Conservation (phyloP, 768 basidiomycete species). For the Pisolithus orientalis region DNA sequence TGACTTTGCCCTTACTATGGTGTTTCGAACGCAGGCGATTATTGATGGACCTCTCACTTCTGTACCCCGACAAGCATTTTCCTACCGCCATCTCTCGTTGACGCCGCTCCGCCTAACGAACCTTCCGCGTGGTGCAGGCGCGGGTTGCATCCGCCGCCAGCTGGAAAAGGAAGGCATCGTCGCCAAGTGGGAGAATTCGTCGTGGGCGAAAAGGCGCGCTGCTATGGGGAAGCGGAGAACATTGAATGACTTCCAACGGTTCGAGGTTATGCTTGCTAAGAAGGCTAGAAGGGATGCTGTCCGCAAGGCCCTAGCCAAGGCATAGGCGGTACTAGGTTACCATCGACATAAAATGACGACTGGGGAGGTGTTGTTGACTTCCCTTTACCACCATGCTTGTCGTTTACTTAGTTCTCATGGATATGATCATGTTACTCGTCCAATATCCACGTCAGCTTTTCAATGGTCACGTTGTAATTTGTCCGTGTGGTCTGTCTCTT, state of each 20-base stretch:
- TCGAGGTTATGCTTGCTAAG: conserved; percentile 84
- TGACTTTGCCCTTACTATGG: background rate
- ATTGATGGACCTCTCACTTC: conserved; percentile 90
- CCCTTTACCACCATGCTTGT: background rate
- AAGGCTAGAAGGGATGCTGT: conserved; percentile 77
- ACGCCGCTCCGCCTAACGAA: conserved; percentile 77
- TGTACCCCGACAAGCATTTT: conserved; percentile 88
- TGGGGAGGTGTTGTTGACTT: background rate
- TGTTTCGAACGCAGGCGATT: conserved; percentile 58
- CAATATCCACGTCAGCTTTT: too few relatives aligned
- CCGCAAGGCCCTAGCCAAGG: conserved; percentile 61
- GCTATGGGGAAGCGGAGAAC: conserved; percentile 67
- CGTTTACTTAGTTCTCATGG: background rate
- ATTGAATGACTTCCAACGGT: conserved; percentile 88
- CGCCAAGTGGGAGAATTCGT: conserved; percentile 83
- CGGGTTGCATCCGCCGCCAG: conserved; percentile 77
- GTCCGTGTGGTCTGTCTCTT: too few relatives aligned
- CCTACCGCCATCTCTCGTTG: conserved; percentile 89
- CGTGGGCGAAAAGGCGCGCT: conserved; percentile 85
- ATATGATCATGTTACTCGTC: background rate
- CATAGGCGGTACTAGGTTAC: conserved; percentile 39
- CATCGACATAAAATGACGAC: background rate
- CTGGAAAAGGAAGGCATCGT: conserved; percentile 79
- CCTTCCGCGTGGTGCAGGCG: conserved; percentile 83
- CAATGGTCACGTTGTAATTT: too few relatives aligned